phyloP scores from a whole-genome alignment of 805 yeast species.

The Danielia reshetovae region DNA sequence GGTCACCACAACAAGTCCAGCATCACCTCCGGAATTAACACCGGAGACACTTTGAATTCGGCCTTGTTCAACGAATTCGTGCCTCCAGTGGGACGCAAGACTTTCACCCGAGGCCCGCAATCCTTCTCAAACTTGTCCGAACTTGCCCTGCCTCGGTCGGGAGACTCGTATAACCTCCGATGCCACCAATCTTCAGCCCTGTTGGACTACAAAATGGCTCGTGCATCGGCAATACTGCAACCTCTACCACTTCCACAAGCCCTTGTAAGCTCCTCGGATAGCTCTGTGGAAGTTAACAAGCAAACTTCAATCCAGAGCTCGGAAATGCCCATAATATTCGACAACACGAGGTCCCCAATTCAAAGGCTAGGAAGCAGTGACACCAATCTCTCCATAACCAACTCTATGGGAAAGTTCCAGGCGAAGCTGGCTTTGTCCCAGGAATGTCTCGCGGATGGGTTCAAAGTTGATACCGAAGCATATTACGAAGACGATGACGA shows the following conservation, averaged over 20 bases:
- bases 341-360: background rate
- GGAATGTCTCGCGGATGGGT: slow-evolving; percentile 4
- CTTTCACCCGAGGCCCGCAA: slow-evolving; percentile 1
- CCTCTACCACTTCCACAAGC: background rate
- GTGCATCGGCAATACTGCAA: background rate
- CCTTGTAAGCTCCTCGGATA: background rate
- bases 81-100: slow-evolving; percentile 9
- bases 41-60: slow-evolving; percentile 11
- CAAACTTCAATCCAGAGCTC: background rate
- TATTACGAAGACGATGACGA: slow-evolving; percentile 11
- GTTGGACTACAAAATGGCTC: background rate
- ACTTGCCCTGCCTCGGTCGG: background rate
- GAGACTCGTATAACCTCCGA: background rate
- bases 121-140: slow-evolving; percentile 8
- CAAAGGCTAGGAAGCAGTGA: background rate
- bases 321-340: slow-evolving; percentile 1
- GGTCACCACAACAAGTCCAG: slow-evolving; percentile 15
- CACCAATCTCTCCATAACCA: slow-evolving; percentile 7
- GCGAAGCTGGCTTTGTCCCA: slow-evolving; percentile 6
- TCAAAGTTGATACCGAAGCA: slow-evolving; percentile 3
- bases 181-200: slow-evolving; percentile 1
- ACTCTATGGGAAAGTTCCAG: slow-evolving; percentile 11
- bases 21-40: slow-evolving; percentile 2
- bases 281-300: slow-evolving; percentile 1
- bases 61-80: slow-evolving; percentile 9